Percentiles rank a stretch among this genome's conserved stretches.
phyloP scores from a whole-genome alignment of 2,329 filamentous ascomycete species.

The Sphaerulina vaccinii region DNA sequence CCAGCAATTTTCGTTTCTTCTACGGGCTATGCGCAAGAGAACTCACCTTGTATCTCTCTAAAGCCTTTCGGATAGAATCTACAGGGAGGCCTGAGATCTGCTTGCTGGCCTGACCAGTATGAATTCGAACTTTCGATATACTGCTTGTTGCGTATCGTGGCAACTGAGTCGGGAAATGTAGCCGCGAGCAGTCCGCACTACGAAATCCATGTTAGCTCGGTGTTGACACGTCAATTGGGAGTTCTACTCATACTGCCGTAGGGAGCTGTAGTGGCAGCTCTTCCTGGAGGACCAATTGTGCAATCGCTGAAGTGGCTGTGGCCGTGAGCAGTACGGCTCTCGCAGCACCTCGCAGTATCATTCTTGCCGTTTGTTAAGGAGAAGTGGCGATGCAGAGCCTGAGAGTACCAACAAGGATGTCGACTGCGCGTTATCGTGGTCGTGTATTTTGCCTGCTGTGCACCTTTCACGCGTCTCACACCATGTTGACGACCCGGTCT shows the following conservation, averaged over 20 bases:
- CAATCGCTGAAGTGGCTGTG: not conserved
- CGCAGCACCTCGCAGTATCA: not conserved
- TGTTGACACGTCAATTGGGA: no score
- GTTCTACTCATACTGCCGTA: conserved; percentile 1
- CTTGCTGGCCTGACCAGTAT: conserved; percentile 19
- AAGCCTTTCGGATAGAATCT: conserved; percentile 20
- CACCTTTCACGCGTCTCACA: no score
- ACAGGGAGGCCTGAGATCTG: conserved; percentile 15
- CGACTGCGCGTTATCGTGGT: no score
- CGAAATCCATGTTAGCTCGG: no score
- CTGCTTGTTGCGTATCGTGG: conserved; percentile 5
- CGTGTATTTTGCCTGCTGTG: no score
- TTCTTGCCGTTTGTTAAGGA: not conserved
- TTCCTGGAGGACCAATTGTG: conserved; percentile 5
- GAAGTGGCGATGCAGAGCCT: no score
- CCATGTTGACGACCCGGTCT: no score
- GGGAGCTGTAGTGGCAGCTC: conserved; percentile 8
- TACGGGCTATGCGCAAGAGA: no score
- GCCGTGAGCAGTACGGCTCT: not conserved
- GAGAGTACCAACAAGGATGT: no score
- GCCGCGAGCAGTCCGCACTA: conserved; percentile 17
- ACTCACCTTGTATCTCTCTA: conserved; percentile 22
- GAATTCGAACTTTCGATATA: conserved; percentile 10
- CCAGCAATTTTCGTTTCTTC: no score
- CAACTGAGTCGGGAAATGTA: conserved; percentile 16